Evolutionary conservation across 1,284 basidiomycete genomes (phyloP).

Genomic region (Ceratobasidium sp.): DNA sequence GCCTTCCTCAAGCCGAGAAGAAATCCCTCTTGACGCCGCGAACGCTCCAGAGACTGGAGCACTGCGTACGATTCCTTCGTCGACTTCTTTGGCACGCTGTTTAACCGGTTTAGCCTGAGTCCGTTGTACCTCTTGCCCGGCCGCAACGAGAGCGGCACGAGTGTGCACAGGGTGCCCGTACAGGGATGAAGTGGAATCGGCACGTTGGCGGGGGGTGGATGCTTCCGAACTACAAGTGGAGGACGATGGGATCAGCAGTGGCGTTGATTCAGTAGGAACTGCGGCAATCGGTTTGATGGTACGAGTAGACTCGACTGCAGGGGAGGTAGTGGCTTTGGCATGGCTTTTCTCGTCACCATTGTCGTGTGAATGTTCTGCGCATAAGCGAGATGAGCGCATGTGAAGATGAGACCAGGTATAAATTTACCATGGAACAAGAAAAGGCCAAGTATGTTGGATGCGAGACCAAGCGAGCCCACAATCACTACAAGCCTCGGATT

Average conservation of each 20-base stretch:
- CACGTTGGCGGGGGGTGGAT: slow-evolving; percentile 51
- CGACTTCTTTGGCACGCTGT: slow-evolving; percentile 19
- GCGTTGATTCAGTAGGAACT: slow-evolving; percentile 47
- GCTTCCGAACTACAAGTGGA: slow-evolving; percentile 7
- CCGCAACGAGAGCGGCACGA: slow-evolving; percentile 84
- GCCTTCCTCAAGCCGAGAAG: slow-evolving; percentile 12
- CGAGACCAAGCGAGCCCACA: slow-evolving; percentile 88
- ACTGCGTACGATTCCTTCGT: slow-evolving; percentile 38
- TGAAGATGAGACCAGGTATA: slow-evolving; percentile 25
- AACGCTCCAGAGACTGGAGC: slow-evolving; percentile 38
- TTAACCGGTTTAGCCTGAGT: slow-evolving; percentile 25
- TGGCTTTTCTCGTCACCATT: slow-evolving; percentile 49
- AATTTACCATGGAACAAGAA: slow-evolving; percentile 91
- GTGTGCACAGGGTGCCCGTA: slow-evolving; percentile 88
- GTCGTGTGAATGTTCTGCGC: slow-evolving; percentile 71
- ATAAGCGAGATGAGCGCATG: slow-evolving; percentile 16
- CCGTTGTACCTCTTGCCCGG: slow-evolving; percentile 67
- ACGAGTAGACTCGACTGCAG: slow-evolving; percentile 42
- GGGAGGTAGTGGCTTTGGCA: background rate
- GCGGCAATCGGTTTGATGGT: slow-evolving; percentile 48
- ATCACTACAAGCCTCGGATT: slow-evolving; percentile 88
- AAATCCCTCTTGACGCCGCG: slow-evolving; percentile 11
- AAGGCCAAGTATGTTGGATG: slow-evolving; percentile 91
- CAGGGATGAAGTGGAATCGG: slow-evolving; percentile 66
- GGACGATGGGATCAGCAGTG: slow-evolving; percentile 33